Conservation (phyloP, 192 early-diverging fungal genomes). For the Backusella circina region DNA sequence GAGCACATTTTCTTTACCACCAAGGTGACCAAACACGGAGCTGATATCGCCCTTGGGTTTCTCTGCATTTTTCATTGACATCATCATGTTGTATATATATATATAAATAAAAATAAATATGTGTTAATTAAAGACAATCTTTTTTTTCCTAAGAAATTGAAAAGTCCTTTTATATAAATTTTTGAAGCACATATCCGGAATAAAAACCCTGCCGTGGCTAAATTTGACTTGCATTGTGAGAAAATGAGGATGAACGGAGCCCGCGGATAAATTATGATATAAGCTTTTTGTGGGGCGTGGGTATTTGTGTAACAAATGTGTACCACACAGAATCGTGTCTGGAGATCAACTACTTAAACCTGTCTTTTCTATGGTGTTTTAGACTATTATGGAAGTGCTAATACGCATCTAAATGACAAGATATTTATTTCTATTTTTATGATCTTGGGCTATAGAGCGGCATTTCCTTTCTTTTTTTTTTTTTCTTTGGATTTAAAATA, state of each 20-base stretch:
- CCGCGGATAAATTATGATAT: not conserved
- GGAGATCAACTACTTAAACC: not conserved
- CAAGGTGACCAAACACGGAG: conserved; percentile 21
- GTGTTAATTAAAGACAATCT: not conserved
- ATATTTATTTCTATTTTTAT: not conserved
- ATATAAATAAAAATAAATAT: too few species aligned
- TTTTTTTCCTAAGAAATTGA: not conserved
- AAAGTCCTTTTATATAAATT: not conserved
- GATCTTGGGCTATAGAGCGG: too few species aligned
- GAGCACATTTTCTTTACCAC: conserved; percentile 9
- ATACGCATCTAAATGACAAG: not conserved
- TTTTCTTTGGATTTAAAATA: too few species aligned
- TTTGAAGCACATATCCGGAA: not conserved
- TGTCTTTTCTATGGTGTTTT: not conserved
- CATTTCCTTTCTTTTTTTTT: too few species aligned
- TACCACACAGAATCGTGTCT: not conserved
- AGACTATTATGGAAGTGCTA: not conserved
- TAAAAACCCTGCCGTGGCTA: not conserved
- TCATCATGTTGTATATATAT: not conserved
- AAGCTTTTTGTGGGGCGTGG: not conserved
- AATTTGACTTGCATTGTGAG: not conserved
- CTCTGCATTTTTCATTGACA: not conserved
- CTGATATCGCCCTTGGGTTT: conserved; percentile 24
- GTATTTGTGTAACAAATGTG: not conserved
- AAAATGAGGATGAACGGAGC: not conserved